phyloP scores from a whole-genome alignment of 1,139 yeast species.

The Pichia sp. region DNA sequence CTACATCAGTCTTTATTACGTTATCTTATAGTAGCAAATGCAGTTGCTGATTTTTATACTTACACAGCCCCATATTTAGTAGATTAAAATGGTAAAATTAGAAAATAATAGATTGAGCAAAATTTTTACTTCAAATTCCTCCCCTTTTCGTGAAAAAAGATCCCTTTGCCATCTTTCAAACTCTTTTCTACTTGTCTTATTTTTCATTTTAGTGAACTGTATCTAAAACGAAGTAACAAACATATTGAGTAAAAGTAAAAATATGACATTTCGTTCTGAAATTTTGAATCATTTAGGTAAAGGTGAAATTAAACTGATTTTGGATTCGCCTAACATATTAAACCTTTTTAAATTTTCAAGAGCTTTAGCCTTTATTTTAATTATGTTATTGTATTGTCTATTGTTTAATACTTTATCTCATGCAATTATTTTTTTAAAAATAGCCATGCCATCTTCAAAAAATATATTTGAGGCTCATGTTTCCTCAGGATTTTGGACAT shows the following conservation, averaged over 20 bases:
- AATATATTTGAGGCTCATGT: conserved; percentile 17
- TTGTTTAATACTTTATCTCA: conserved; percentile 17
- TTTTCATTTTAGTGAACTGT: background rate
- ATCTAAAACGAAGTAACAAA: too few species aligned
- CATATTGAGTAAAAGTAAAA: too few species aligned
- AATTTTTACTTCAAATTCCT: too few species aligned
- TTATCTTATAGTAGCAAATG: conserved; percentile 36
- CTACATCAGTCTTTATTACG: conserved; percentile 52
- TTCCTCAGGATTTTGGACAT: conserved; percentile 27
- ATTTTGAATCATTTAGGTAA: conserved; percentile 24
- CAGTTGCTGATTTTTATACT: conserved; percentile 42
- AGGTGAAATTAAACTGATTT: conserved; percentile 13
- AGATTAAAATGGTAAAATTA: too few species aligned
- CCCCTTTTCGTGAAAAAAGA: too few species aligned
- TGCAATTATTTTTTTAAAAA: conserved; percentile 12
- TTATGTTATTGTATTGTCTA: conserved; percentile 18
- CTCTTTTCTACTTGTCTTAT: background rate
- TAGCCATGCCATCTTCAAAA: conserved; percentile 21
- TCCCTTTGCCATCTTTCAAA: too few species aligned
- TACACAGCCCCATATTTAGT: too few species aligned
- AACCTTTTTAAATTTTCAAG: conserved; percentile 17
- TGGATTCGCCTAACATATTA: conserved; percentile 9
- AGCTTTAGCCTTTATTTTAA: conserved; percentile 17
- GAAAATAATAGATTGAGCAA: too few species aligned
- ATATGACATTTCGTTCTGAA: conserved; percentile 21